Evolutionary conservation across 2,329 filamentous ascomycete genomes (phyloP).

Genomic region (Stenocarpella maydis): DNA sequence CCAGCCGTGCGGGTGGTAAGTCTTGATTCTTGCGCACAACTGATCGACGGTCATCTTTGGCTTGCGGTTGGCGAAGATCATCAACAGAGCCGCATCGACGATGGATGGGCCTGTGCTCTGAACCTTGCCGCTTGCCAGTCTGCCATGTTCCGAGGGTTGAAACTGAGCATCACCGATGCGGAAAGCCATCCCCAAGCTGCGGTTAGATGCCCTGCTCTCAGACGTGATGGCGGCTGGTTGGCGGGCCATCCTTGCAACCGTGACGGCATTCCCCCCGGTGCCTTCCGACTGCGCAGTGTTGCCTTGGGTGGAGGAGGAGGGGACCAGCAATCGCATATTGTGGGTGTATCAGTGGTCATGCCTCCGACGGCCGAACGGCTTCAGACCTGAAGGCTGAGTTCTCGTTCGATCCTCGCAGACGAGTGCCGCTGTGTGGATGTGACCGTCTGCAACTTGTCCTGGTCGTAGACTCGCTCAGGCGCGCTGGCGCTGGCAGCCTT

Average conservation of each 20-base stretch:
- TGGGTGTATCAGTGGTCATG: neutral
- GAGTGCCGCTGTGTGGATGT: neutral
- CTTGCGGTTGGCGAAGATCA: slow-evolving; percentile 28
- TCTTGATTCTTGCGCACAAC: slow-evolving; percentile 9
- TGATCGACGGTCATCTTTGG: slow-evolving; percentile 17
- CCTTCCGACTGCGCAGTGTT: neutral
- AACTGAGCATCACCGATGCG: slow-evolving; percentile 29
- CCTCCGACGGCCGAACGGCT: neutral
- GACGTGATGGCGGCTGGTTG: slow-evolving; percentile 31
- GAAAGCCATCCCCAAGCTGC: slow-evolving; percentile 26
- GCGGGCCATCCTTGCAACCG: slow-evolving; percentile 9
- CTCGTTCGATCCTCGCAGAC: neutral
- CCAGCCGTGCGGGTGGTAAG: slow-evolving; percentile 9
- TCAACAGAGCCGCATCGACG: slow-evolving; percentile 35
- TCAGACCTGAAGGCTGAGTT: neutral
- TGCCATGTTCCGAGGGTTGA: slow-evolving; percentile 25
- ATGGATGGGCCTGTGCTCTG: slow-evolving; percentile 20
- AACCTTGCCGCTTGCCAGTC: slow-evolving; percentile 20
- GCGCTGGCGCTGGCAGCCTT: neutral
- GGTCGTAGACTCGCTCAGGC: neutral
- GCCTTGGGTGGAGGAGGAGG: neutral
- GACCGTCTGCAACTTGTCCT: neutral
- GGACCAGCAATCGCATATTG: neutral
- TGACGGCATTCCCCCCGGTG: slow-evolving; percentile 11
- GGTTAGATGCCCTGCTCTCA: slow-evolving; percentile 23